Base-by-base conservation (phyloP, 805 yeast genomes). In the Candida railenensis region DNA sequence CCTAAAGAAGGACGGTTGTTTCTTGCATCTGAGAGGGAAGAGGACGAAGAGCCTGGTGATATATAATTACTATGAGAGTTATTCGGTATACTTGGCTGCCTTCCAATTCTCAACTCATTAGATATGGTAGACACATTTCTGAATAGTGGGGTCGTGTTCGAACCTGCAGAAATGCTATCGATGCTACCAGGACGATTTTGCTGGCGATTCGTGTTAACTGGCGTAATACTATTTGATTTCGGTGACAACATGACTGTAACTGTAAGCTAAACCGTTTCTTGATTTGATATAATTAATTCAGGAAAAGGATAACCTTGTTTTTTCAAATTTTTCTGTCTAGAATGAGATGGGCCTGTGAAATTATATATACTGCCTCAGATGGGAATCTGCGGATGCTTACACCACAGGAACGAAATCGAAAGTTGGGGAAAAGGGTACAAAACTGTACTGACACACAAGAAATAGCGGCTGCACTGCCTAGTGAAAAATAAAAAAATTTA, bases 61-160 rank as follows among this genome's bases (percentile, higher is more conserved):
- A 19, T 34, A 25, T 34, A 36, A n/a, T 25, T 43, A 25, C 30
- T 25, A 25, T 25, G 30, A 25, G 30, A 5, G 22, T 19, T 28
- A 15, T 34, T 39, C 36, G 37, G 32, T 25, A 20, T 22, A 3
- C 41, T 20, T 16, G 37, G 22, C 8, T 30, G n/a, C 32, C 52
- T 49, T 2, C 52, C 54, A n/a, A 46, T 42, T 37, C 54, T 42
- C 3, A 51, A 30, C 18, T 51, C 52, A 34, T 37, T 51, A 14
- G 42, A 40, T n/a, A 48, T 44, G n/a, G 53, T 44, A 5, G 53
- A 48, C 2, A 48, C 42, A 34, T 44, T 45, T 40, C 30, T 40
- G 21, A 40, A 40, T 16, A 28, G 5, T 4, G 28, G 40, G 15
- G 19, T 21, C 30, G 30, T 25, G 18, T 11, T 16, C 12, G 43